Percentiles rank a stretch among this genome's conserved stretches.
These are phyloP conservation scores for Aspergillus uvarum DNA, from an alignment of 2,329 filamentous ascomycete species.

Conservation along the genomic window DNA sequence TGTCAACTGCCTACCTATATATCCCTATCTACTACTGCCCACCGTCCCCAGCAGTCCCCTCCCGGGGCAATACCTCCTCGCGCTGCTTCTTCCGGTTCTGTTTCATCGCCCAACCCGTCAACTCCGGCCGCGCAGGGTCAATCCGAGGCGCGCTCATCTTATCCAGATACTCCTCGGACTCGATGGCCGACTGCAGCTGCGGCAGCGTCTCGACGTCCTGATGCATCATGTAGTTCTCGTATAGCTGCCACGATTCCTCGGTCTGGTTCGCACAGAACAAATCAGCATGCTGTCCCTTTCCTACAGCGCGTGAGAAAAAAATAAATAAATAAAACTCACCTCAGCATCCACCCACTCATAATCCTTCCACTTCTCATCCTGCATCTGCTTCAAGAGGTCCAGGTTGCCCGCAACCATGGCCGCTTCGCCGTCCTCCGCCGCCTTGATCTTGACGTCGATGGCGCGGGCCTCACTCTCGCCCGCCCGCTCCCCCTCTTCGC, in stretches of 20 bases:
- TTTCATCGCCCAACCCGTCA: slow-evolving; percentile 48
- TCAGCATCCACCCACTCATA: slow-evolving; percentile 83
- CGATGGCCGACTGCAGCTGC: slow-evolving; percentile 55
- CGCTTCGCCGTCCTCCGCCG: slow-evolving; percentile 65
- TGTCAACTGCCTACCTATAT: not conserved
- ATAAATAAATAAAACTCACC: slow-evolving; percentile 21
- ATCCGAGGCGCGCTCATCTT: slow-evolving; percentile 58
- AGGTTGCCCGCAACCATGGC: slow-evolving; percentile 68
- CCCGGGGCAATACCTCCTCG: slow-evolving; percentile 15
- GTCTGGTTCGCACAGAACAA: slow-evolving; percentile 40
- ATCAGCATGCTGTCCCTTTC: not conserved
- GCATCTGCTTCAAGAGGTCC: slow-evolving; percentile 72
- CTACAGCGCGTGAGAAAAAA: not conserved
- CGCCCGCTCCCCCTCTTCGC: slow-evolving; percentile 46
- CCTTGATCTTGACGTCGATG: slow-evolving; percentile 85
- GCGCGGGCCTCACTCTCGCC: slow-evolving; percentile 62
- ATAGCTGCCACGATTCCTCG: slow-evolving; percentile 71
- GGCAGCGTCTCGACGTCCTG: slow-evolving; percentile 45
- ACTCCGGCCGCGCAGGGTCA: slow-evolving; percentile 44
- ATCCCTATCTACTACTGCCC: not conserved
- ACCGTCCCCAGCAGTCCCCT: slow-evolving; percentile 21
- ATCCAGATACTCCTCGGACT: slow-evolving; percentile 62
- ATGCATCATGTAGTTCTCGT: slow-evolving; percentile 69
- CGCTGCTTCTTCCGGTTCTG: slow-evolving; percentile 41
- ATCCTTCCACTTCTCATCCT: slow-evolving; percentile 77